phyloP scores from a whole-genome alignment of 1,284 basidiomycete species.

The Phellinidium pouzarii region DNA sequence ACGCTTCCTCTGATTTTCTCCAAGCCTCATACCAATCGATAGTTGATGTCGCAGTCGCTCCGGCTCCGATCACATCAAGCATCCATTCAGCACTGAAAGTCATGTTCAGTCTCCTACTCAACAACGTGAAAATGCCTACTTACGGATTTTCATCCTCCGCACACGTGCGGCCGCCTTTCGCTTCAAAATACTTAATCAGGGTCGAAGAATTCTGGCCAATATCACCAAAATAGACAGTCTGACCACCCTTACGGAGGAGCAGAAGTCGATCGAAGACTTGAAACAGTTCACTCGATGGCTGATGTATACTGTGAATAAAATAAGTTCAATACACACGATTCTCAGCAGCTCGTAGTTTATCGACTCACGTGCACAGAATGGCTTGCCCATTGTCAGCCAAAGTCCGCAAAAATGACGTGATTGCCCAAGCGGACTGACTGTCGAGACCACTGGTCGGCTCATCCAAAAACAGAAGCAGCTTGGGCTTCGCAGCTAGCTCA shows the following conservation, averaged over 20 bases:
- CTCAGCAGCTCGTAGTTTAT: not conserved
- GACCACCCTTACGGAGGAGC: constrained; percentile 60
- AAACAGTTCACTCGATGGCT: constrained; percentile 69
- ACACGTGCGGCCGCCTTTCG: constrained; percentile 43
- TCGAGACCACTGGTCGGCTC: constrained; percentile 84
- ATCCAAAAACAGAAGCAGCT: constrained; percentile 75
- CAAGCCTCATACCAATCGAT: constrained; percentile 41
- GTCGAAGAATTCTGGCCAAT: constrained; percentile 51
- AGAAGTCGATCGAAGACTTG: constrained; percentile 63
- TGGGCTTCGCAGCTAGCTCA: constrained; percentile 74
- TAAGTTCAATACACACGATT: not conserved
- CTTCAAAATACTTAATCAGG: constrained; percentile 66
- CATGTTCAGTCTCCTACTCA: not conserved
- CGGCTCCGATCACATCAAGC: constrained; percentile 50
- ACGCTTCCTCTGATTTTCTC: constrained; percentile 31
- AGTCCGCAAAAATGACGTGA: constrained; percentile 68
- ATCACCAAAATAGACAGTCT: constrained; percentile 76
- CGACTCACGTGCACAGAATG: constrained; percentile 29
- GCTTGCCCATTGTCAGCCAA: constrained; percentile 46
- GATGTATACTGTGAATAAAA: constrained; percentile 28
- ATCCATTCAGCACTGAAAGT: constrained; percentile 45
- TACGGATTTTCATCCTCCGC: constrained; percentile 37
- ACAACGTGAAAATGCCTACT: constrained; percentile 10
- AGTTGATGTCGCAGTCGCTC: constrained; percentile 34
- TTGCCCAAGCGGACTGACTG: constrained; percentile 85